A percentile compares a stretch with the other conserved stretches of the same genome.
phyloP scores from a whole-genome alignment of 352 stramenopile species.

The Globisporangium cylindrosporum region DNA sequence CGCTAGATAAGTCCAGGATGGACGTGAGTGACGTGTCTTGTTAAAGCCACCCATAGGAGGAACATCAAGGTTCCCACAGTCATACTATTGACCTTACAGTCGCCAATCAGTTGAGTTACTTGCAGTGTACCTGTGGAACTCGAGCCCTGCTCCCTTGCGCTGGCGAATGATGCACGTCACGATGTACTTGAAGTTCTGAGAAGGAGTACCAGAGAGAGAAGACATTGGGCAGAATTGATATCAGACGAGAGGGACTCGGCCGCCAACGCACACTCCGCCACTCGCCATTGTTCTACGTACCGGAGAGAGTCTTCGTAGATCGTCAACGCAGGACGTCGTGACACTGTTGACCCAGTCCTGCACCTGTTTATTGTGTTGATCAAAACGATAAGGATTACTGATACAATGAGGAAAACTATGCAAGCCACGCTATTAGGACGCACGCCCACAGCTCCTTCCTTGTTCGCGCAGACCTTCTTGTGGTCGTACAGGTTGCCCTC shows the following conservation, averaged over 20 bases:
- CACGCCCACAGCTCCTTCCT: not conserved
- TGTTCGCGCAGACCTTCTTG: conserved; percentile 37
- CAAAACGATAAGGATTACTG: no score
- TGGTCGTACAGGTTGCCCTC: conserved; percentile 82
- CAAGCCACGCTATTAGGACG: not conserved
- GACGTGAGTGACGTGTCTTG: not conserved
- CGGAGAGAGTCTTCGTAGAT: conserved; percentile 59
- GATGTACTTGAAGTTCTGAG: conserved; percentile 86
- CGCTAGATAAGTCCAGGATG: conserved; percentile 22
- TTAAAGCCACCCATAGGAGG: no score
- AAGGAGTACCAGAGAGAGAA: not conserved
- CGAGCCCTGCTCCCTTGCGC: conserved; percentile 58
- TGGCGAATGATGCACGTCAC: conserved; percentile 68
- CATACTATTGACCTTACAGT: no score
- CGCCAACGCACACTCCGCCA: no score
- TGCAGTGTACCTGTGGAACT: conserved; percentile 42
- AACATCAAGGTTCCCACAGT: no score
- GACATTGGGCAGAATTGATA: no score
- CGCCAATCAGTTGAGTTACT: not conserved
- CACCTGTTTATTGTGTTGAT: conserved; percentile 22
- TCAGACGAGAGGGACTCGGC: no score
- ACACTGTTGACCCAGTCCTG: conserved; percentile 73
- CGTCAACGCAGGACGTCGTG: conserved; percentile 61
- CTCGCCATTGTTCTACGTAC: conserved; percentile 20
- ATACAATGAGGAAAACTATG: not conserved